A percentile compares a stretch with the other conserved stretches of the same genome.
phyloP scores from a whole-genome alignment of 768 basidiomycete species.

The Zangia roseola region DNA sequence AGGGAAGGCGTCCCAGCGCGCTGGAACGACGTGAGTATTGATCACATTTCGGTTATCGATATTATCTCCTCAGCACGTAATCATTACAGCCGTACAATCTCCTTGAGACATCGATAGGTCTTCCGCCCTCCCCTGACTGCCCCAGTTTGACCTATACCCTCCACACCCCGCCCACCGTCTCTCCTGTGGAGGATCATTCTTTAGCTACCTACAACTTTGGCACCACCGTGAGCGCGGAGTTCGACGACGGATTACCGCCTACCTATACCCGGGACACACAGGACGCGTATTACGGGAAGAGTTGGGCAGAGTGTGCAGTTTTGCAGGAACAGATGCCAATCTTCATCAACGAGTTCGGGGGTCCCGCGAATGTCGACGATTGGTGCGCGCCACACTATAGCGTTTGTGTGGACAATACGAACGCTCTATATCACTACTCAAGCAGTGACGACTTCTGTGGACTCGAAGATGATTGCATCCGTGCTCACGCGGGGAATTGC shows the following conservation, averaged over 20 bases:
- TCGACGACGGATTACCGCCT: slow-evolving; percentile 9
- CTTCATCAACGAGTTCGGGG: slow-evolving; percentile 29
- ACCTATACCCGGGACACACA: slow-evolving; percentile 16
- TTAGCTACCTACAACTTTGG: slow-evolving; percentile 21
- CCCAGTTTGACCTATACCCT: slow-evolving; percentile 22
- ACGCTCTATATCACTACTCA: slow-evolving; percentile 12
- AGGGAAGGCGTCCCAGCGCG: slow-evolving; percentile 30
- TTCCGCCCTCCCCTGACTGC: slow-evolving; percentile 25
- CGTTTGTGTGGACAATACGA: slow-evolving; percentile 3
- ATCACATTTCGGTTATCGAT: slow-evolving; percentile 10
- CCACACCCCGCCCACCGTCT: slow-evolving; percentile 22
- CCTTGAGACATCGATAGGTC: slow-evolving; percentile 31
- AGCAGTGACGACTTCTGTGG: slow-evolving; percentile 4
- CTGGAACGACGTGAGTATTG: slow-evolving; percentile 34
- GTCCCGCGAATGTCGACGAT: slow-evolving; percentile 14
- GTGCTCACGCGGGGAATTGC: slow-evolving; percentile 14
- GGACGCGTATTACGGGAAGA: slow-evolving; percentile 25
- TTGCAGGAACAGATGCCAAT: slow-evolving; percentile 24
- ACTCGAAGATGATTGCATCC: slow-evolving; percentile 15
- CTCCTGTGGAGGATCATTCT: slow-evolving; percentile 25
- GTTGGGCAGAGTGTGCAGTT: slow-evolving; percentile 24
- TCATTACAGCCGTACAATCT: slow-evolving; percentile 32
- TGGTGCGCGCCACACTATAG: slow-evolving; percentile 26
- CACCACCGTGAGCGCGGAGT: slow-evolving; percentile 3
- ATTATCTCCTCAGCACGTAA: slow-evolving; percentile 18